Conservation (phyloP, 345 rosid genomes). For the Bruguiera gymnorhiza region DNA sequence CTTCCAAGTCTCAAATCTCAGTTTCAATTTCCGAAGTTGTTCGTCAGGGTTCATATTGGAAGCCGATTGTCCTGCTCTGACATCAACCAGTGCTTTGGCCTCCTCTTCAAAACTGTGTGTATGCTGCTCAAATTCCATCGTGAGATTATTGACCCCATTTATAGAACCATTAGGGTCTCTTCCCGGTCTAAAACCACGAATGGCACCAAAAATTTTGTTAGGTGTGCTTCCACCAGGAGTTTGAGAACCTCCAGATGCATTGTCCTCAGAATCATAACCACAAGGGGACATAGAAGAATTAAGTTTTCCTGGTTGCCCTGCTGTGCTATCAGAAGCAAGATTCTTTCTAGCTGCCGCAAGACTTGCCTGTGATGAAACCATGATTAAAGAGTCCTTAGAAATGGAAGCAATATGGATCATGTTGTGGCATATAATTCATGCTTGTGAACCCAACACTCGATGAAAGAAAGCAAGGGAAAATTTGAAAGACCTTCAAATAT, state of each 20-base stretch:
- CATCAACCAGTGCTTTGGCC: slow-evolving; percentile 49
- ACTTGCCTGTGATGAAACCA: slow-evolving; percentile 49
- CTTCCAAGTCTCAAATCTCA: slow-evolving; percentile 76
- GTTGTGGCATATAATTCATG: not conserved
- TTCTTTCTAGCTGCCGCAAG: slow-evolving; percentile 74
- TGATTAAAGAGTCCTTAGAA: not conserved
- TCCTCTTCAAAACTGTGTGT: slow-evolving; percentile 65
- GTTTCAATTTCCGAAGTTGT: slow-evolving; percentile 62
- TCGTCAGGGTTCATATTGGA: slow-evolving; percentile 45
- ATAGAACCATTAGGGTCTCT: slow-evolving; percentile 59
- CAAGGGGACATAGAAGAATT: slow-evolving; percentile 55
- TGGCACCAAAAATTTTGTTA: slow-evolving; percentile 34
- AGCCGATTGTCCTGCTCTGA: slow-evolving; percentile 35
- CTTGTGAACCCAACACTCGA: too few relatives aligned
- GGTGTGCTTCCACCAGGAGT: slow-evolving; percentile 66
- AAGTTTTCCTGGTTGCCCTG: slow-evolving; percentile 46
- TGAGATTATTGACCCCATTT: slow-evolving; percentile 47
- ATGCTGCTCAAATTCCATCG: slow-evolving; percentile 73
- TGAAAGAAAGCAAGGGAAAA: too few relatives aligned
- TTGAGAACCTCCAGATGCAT: slow-evolving; percentile 49
- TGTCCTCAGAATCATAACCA: slow-evolving; percentile 68
- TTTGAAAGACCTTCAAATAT: too few relatives aligned
- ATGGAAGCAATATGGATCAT: slow-evolving; percentile 6
- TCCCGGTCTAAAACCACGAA: slow-evolving; percentile 38
- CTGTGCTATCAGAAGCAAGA: slow-evolving; percentile 53